These are phyloP conservation scores for Massarina eburnea DNA, from an alignment of 2,329 filamentous ascomycete species.

Conservation along the genomic window DNA sequence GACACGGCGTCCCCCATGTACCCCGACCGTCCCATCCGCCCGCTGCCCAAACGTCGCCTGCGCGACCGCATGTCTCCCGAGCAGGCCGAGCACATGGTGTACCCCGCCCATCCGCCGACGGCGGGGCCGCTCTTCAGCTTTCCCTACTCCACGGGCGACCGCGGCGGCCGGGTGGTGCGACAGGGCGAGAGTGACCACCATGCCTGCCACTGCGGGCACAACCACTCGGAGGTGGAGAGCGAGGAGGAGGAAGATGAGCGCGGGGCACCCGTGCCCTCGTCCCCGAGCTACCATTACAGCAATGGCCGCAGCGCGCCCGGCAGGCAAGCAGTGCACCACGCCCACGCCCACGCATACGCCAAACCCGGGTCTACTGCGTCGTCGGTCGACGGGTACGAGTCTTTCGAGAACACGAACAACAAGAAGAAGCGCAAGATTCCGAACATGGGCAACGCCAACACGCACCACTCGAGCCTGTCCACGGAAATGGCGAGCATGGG, in stretches of 20 bases:
- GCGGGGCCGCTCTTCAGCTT: conserved; percentile 76
- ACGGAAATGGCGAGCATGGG: conserved; percentile 67
- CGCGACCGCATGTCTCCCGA: conserved; percentile 86
- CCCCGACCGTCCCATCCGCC: conserved; percentile 88
- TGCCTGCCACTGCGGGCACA: conserved; percentile 49
- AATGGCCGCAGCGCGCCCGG: conserved; percentile 29
- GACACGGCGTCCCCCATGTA: conserved; percentile 81
- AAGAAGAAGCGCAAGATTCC: conserved; percentile 99
- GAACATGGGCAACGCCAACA: conserved; percentile 71
- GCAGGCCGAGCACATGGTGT: conserved; percentile 78
- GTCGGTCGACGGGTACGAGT: conserved; percentile 86
- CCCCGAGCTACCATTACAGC: conserved; percentile 43
- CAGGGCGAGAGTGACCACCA: conserved; percentile 57
- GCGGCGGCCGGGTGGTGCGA: conserved; percentile 29
- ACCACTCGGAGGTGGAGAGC: conserved; percentile 57
- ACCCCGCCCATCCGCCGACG: conserved; percentile 73
- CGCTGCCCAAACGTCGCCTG: conserved; percentile 83
- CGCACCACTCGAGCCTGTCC: conserved; percentile 59
- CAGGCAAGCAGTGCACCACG: conserved; percentile 23
- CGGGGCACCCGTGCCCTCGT: conserved; percentile 43
- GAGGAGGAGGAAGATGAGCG: conserved; percentile 59
- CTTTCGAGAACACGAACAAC: conserved; percentile 97
- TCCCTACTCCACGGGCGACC: conserved; percentile 49
- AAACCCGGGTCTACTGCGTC: conserved; percentile 63
- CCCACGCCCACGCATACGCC: conserved; percentile 39